Base-by-base conservation (phyloP, 2,329 filamentous ascomycete genomes). In the Fusarium mangiferae region DNA sequence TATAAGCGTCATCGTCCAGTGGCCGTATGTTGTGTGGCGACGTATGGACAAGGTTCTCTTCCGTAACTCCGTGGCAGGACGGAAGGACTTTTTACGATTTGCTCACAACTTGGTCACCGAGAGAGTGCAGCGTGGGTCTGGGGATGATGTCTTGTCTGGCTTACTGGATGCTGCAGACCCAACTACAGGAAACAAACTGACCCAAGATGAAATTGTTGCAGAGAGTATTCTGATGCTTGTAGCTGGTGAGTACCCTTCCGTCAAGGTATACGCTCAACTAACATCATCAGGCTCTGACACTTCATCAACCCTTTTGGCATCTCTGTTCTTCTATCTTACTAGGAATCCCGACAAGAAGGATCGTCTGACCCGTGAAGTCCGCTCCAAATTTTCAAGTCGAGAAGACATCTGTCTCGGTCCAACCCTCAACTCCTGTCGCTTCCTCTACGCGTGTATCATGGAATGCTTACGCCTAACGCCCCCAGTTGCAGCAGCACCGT, bases 171-270 rank as follows among this genome's bases (percentile, higher is more conserved):
- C 56, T 38, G 44, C 56, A 28, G 56, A 59, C 28, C 44, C 56
- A 36, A 38, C 56, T 28, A 59, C 44, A 39, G 56, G 56, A 49
- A 59, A 59, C 24, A 59, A 59, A 17, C 33, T 59, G 22, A 51
- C 56, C 35, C 42, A 59, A 3, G 56, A 59, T 20, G 56, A 59
- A 39, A 59, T 59, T 3, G 56, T 59, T 13, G 56, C 56, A 0
- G 56, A 59, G 26, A 59, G 56, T 18, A 59, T 59, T n/a, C 44
- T 59, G 24, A 59, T 59, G 56, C 56, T 59, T 18, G 56, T 59
- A 51, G 56, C 56, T 18, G 56, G 56, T 51, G 14, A 17, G 24
- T 30, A n/a, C 14, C 45, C 45, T 30, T 17, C 1, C 20, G 4
- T 30, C 10, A 17, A 22, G 13, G 5, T 4, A 26, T 7, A 17